Conservation (phyloP, 495 filamentous ascomycete genomes). For the Lasiosphaeria miniovina region DNA sequence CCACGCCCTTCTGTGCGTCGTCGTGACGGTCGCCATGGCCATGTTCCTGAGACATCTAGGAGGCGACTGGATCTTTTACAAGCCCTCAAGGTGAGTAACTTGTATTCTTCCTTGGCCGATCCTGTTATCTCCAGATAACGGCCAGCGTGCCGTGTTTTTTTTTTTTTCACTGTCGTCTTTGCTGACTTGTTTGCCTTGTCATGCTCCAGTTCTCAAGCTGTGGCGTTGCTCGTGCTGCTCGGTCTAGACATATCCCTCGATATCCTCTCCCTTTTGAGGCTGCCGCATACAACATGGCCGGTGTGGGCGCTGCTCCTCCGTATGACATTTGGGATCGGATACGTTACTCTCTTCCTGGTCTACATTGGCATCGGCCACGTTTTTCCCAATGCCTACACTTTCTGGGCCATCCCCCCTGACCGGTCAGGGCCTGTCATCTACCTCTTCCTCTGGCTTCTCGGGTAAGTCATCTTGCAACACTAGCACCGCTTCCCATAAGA, state of each 20-base stretch:
- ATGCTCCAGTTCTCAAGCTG: conserved; percentile 19
- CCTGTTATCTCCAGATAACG: not conserved
- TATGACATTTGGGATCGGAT: conserved; percentile 16
- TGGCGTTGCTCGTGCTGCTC: conserved; percentile 30
- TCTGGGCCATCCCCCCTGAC: conserved; percentile 21
- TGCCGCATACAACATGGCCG: conserved; percentile 14
- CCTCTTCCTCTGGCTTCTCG: conserved; percentile 27
- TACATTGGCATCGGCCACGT: conserved; percentile 26
- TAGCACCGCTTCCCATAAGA: not conserved
- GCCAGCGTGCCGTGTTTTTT: not conserved
- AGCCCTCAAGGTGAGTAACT: not conserved
- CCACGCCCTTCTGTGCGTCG: conserved; percentile 14
- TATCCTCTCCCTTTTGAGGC: conserved; percentile 28
- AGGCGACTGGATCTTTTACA: conserved; percentile 3
- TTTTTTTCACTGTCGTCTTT: not conserved
- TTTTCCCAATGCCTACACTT: conserved; percentile 21
- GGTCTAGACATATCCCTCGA: conserved; percentile 28
- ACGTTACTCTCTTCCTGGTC: conserved; percentile 27
- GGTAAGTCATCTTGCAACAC: conserved; percentile 16
- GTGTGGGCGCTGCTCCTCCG: conserved; percentile 24
- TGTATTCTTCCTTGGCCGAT: not conserved
- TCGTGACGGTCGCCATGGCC: conserved; percentile 11
- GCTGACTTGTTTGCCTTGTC: not conserved
- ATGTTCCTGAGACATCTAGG: conserved; percentile 6
- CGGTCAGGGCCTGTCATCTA: conserved; percentile 24